A percentile compares a stretch with the other conserved stretches of the same genome.
Evolutionary conservation across 2,329 filamentous ascomycete species (phyloP).

Genomic region (Venturia aucupariae): DNA sequence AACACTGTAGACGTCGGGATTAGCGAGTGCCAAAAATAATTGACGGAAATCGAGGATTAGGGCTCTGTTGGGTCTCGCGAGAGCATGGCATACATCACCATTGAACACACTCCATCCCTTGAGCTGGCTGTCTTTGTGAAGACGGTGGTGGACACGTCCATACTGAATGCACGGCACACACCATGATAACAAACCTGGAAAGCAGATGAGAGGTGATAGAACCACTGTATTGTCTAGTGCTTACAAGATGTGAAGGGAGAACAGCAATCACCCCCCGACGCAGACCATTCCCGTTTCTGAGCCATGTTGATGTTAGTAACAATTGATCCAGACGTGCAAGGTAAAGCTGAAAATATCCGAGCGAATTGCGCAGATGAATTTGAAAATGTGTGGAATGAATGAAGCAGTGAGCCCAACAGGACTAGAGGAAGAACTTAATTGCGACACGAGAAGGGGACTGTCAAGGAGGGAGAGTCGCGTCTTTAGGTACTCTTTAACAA

Average conservation of each 20-base stretch:
- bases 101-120: conserved; percentile 24
- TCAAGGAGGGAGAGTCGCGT: not conserved
- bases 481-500: not conserved
- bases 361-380: not conserved
- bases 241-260: conserved; percentile 24
- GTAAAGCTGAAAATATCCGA: not conserved
- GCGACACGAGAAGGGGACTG: not conserved
- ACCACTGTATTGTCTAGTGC: conserved; percentile 9
- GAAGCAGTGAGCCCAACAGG: not conserved
- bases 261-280: conserved; percentile 22
- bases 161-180: conserved; percentile 27
- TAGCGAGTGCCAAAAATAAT: conserved; percentile 8
- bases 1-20: conserved; percentile 20
- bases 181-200: conserved; percentile 24
- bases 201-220: conserved; percentile 12
- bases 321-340: not conserved
- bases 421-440: too few species aligned
- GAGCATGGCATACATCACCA: conserved; percentile 18
- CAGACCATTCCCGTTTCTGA: conserved; percentile 12
- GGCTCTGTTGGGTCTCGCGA: not conserved
- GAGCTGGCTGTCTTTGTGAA: conserved; percentile 24
- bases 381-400: not conserved
- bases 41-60: too few species aligned
- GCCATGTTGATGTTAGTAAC: not conserved
- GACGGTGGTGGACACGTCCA: conserved; percentile 25